Base-by-base conservation (phyloP, 163 green algal species). In the Chlorella variabilis region DNA sequence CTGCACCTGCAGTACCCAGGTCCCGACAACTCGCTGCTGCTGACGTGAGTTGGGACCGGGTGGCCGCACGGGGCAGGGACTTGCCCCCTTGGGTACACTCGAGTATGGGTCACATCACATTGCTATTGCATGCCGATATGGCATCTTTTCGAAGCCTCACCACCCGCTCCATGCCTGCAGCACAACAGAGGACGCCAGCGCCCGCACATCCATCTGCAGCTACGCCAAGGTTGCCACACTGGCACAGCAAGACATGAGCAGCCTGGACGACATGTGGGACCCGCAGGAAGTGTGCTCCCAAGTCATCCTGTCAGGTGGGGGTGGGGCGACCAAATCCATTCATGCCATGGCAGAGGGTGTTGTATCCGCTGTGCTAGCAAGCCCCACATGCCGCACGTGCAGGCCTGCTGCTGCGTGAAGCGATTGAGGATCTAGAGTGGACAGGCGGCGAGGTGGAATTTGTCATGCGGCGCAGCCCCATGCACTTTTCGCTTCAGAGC, bases 401-500 rank as follows among this genome's bases (percentile, higher is more conserved):
- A 84, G 87, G 87, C 0, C 36, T 45, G 34, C 34, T 94, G 74
- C 77, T 96, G 66, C 92, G 92, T 67, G 92, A 95, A 78, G 88
- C 89, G 2, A 77, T 94, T 3, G 92, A 96, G 18, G 92, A 96
- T 69, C 74, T 96, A 70, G 92, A 96, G 80, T 96, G 91, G 58
- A 74, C 83, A 25, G 83, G 70, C 3, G 87, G 84, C 41, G 58
- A 71, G 6, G 85, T 96, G 48, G 59, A 78, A 29, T n/a, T 95
- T 20, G 38, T 45, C 31, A 67, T 96, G 71, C 41, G 73, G 61
- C 78, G 82, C 17, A 83, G 89, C 51, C 91, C 91, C 18, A 84
- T 63, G 34, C 48, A 68, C 2, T 69, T 94, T 23, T 41, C 71
- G 0, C 59, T 93, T 29, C 74, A 41, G 0, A 84, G 84, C 63